phyloP scores from a whole-genome alignment of 2,329 filamentous ascomycete genomes.

The Fusarium clavum region DNA sequence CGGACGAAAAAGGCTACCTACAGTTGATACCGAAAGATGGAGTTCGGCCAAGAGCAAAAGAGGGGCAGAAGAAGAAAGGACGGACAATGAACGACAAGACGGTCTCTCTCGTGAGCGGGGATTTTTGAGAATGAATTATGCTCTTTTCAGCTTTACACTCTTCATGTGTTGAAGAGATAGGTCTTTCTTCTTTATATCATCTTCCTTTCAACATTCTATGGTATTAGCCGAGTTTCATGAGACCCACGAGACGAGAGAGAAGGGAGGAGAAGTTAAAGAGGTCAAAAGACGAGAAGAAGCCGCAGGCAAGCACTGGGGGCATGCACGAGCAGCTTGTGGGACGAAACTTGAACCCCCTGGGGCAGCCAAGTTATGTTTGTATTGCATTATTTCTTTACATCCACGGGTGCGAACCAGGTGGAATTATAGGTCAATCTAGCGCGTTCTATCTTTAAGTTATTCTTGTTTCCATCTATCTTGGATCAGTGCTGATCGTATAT shows the following conservation, averaged over 20 bases:
- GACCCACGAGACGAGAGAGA: background rate
- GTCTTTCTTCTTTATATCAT: background rate
- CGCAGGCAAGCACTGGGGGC: conserved; percentile 3
- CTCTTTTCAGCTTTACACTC: conserved; percentile 6
- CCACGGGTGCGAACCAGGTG: conserved; percentile 19
- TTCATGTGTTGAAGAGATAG: conserved; percentile 7
- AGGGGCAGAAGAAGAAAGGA: conserved; percentile 25
- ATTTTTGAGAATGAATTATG: conserved; percentile 8
- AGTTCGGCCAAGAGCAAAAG: conserved; percentile 17
- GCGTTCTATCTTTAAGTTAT: conserved; percentile 19
- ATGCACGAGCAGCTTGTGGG: conserved; percentile 23
- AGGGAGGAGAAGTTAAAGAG: conserved; percentile 5
- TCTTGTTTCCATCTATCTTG: background rate
- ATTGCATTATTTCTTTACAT: conserved; percentile 27
- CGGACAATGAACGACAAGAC: background rate
- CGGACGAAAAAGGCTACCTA: conserved; percentile 17
- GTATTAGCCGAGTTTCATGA: conserved; percentile 17
- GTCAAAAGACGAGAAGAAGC: conserved; percentile 9
- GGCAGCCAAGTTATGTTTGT: conserved; percentile 20
- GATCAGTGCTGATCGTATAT: background rate
- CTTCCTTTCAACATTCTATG: conserved; percentile 1
- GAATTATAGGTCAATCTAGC: conserved; percentile 21
- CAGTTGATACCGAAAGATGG: conserved; percentile 20
- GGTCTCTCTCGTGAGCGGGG: conserved; percentile 8
- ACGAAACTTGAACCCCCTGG: conserved; percentile 5